Evolutionary conservation across 345 rosid genomes (phyloP).

Genomic region (Cardiospermum halicacabum): DNA sequence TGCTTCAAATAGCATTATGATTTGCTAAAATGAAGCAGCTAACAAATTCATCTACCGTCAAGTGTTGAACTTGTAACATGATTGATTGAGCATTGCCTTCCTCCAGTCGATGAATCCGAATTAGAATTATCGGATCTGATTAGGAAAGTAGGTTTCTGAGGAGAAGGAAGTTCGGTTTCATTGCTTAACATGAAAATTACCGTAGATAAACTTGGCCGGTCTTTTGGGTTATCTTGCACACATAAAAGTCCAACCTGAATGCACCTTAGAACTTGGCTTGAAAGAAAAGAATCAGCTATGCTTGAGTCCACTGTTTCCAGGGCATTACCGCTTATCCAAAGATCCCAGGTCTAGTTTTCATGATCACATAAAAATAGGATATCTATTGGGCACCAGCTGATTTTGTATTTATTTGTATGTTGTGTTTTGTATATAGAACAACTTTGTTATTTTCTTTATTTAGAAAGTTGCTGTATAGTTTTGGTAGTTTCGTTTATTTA

Average conservation of each 20-base stretch:
- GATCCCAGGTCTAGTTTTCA: conserved; percentile 11
- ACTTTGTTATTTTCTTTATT: too few species aligned
- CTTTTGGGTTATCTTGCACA: conserved; percentile 4
- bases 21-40: too few species aligned
- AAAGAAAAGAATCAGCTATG: not conserved
- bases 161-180: conserved; percentile 10
- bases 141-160: conserved; percentile 6
- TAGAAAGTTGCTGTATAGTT: too few species aligned
- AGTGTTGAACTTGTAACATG: not conserved
- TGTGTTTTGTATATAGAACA: too few species aligned
- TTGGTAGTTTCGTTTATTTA: too few species aligned
- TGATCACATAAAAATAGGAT: not conserved
- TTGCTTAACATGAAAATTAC: conserved; percentile 17
- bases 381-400: too few species aligned
- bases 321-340: conserved; percentile 13
- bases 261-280: not conserved
- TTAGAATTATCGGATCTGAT: not conserved
- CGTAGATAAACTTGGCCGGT: conserved; percentile 15
- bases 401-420: too few species aligned
- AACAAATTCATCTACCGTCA: not conserved
- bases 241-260: conserved; percentile 21
- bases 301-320: conserved; percentile 9
- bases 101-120: not conserved
- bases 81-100: not conserved
- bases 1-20: too few species aligned